phyloP scores from a whole-genome alignment of 2,329 filamentous ascomycete genomes.

The Phyllosticta ampelicida region DNA sequence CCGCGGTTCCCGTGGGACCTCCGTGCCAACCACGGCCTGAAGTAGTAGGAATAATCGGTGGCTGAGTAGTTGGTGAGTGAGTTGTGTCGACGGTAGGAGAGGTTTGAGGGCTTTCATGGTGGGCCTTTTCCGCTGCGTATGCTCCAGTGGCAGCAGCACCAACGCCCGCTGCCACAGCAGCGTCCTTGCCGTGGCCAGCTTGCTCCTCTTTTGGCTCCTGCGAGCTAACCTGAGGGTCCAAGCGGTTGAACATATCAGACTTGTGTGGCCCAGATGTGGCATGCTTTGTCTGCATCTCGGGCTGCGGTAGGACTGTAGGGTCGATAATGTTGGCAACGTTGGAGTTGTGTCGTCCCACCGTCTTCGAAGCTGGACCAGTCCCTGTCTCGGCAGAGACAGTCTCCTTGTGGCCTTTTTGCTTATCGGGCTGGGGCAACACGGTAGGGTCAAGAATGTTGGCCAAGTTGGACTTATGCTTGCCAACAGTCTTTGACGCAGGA shows the following conservation, averaged over 20 bases:
- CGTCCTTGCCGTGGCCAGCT: conserved; percentile 18
- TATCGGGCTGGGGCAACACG: conserved; percentile 6
- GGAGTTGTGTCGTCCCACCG: conserved; percentile 18
- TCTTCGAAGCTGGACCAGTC: conserved; percentile 16
- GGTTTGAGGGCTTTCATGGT: conserved; percentile 3
- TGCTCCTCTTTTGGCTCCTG: conserved; percentile 11
- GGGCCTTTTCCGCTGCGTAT: neutral
- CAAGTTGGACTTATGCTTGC: conserved; percentile 5
- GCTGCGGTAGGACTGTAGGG: conserved; percentile 17
- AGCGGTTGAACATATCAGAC: conserved; percentile 16
- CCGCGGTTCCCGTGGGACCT: neutral
- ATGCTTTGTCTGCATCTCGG: conserved; percentile 19
- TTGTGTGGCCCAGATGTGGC: conserved; percentile 16
- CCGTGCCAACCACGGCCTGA: conserved; percentile 2
- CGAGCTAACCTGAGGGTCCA: conserved; percentile 21
- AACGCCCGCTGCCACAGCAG: conserved; percentile 16
- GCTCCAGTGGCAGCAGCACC: conserved; percentile 11
- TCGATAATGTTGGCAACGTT: conserved; percentile 17
- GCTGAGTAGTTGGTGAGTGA: neutral
- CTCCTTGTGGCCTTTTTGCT: conserved; percentile 6
- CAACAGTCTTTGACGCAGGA: conserved; percentile 4
- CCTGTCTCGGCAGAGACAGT: conserved; percentile 3
- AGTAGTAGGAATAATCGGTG: neutral
- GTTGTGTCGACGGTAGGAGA: neutral
- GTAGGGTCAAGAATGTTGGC: conserved; percentile 7